Percentiles rank a stretch among this genome's conserved stretches.
phyloP scores from a whole-genome alignment of 1,139 yeast genomes.

The Neolecta irregularis region DNA sequence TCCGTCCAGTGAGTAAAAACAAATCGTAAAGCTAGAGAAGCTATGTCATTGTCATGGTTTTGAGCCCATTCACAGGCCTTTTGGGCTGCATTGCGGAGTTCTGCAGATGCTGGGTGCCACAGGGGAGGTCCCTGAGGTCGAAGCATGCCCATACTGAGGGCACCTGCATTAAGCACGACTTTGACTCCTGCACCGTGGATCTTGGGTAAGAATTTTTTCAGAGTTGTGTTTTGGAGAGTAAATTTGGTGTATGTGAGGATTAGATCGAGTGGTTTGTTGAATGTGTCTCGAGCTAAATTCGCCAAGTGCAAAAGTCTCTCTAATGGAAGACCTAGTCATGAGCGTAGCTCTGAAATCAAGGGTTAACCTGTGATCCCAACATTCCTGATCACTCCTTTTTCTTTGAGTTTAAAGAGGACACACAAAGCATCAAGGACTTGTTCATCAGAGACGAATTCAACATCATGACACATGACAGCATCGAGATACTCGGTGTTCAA shows the following conservation, averaged over 20 bases:
- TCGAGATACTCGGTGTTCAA: slow-evolving; percentile 17
- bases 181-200: slow-evolving; percentile 34
- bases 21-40: too few relatives aligned
- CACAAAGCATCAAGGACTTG: slow-evolving; percentile 47
- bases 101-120: slow-evolving; percentile 70
- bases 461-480: slow-evolving; percentile 38
- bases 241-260: slow-evolving; percentile 68
- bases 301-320: too few relatives aligned
- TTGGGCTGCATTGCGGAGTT: too few relatives aligned
- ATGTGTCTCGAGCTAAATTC: too few relatives aligned
- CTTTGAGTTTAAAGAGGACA: slow-evolving; percentile 43
- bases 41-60: too few relatives aligned
- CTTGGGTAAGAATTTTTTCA: slow-evolving; percentile 35
- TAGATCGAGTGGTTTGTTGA: slow-evolving; percentile 46
- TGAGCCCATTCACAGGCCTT: too few relatives aligned
- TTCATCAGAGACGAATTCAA: slow-evolving; percentile 54
- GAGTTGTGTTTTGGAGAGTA: slow-evolving; percentile 60
- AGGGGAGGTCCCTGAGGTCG: slow-evolving; percentile 49
- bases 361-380: slow-evolving; percentile 87
- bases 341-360: slow-evolving; percentile 36
- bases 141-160: slow-evolving; percentile 73
- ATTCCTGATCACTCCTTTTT: slow-evolving; percentile 45
- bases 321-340: slow-evolving; percentile 27
- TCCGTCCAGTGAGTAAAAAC: too few relatives aligned
- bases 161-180: slow-evolving; percentile 60